Percentiles rank a stretch among this genome's conserved stretches.
phyloP scores from a whole-genome alignment of 164 flowering plant species.

The Umbilicus rupestris region DNA sequence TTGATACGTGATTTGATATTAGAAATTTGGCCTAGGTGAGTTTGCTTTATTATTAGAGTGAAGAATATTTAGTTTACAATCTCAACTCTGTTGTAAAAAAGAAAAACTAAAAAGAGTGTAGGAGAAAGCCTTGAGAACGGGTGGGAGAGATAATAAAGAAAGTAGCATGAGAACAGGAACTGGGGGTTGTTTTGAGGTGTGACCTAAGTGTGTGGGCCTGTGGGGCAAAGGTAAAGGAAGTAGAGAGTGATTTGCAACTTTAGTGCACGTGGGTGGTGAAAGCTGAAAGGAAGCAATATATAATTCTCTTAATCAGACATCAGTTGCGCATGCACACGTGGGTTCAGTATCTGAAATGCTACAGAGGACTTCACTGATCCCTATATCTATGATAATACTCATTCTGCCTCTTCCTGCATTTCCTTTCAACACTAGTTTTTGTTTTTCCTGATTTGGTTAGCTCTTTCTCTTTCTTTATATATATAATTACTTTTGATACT shows the following conservation, averaged over 20 bases:
- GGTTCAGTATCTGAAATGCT: not conserved
- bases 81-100: not conserved
- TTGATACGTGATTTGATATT: too few species aligned
- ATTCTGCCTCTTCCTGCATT: not conserved
- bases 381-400: not conserved
- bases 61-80: not conserved
- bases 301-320: not conserved
- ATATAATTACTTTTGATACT: too few species aligned
- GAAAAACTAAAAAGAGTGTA: not conserved
- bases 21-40: not conserved
- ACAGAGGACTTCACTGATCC: not conserved
- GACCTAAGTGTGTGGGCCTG: not conserved
- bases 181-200: too few species aligned
- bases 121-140: not conserved
- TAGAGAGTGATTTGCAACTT: not conserved
- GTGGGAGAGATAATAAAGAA: constrained; percentile 1
- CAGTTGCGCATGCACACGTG: constrained; percentile 8
- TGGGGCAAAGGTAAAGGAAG: not conserved
- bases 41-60: not conserved
- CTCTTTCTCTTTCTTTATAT: too few species aligned
- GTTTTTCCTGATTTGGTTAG: too few species aligned
- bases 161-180: not conserved
- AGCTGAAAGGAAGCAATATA: constrained; percentile 1
- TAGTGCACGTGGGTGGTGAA: constrained; percentile 6
- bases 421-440: too few species aligned